Base-by-base conservation (phyloP, 176 grass and related monocot species). In the Hsuehochloa calcarea region DNA sequence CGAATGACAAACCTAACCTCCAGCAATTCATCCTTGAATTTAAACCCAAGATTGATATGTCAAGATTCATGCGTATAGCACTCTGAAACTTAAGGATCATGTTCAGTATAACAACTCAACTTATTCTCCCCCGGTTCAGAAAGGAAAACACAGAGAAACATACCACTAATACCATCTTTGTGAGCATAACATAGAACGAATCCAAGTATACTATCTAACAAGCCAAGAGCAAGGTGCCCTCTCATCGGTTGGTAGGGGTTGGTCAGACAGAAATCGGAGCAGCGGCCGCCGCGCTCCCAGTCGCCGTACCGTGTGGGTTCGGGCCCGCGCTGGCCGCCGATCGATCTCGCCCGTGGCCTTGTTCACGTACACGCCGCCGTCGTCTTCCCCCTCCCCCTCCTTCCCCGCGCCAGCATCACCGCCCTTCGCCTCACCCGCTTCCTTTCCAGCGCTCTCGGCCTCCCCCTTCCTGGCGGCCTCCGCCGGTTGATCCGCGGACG, bases 241-340 rank as follows among this genome's bases (percentile, higher is more conserved):
- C 38, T 9, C 22, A 9, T 2, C 54, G n/a, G 27, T 6, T 35
- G 27, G 71, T 6, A 31, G 31, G 31, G 20, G 17, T 27, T 27
- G 72, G 27, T 95, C 86, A 95, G 87, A 98, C n/a, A n/a, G n/a
- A n/a, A 98, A 49, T 98, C 95, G 27, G 93, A 98, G 87, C 95
- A 98, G 35, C 93, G 93, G 61, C 95, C 89, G 66, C 87, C 85
- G 68, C 87, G 80, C 76, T 93, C 91, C 95, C 95, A 98, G 76
- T 98, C 95, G 74, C 91, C 95, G 80, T 95, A 95, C 22, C 91
- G 80, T 43, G 95, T 95, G 12, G 95, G 93, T 72, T 98, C 95
- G 6, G 91, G 91, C 82, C 95, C 95, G 7, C 35, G 90, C 26
- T 91, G 95, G 25, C 93, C 91, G 78, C 89, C 95, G 47, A n/a